phyloP scores from a whole-genome alignment of 345 rosid genomes.

The Acer saccharum region DNA sequence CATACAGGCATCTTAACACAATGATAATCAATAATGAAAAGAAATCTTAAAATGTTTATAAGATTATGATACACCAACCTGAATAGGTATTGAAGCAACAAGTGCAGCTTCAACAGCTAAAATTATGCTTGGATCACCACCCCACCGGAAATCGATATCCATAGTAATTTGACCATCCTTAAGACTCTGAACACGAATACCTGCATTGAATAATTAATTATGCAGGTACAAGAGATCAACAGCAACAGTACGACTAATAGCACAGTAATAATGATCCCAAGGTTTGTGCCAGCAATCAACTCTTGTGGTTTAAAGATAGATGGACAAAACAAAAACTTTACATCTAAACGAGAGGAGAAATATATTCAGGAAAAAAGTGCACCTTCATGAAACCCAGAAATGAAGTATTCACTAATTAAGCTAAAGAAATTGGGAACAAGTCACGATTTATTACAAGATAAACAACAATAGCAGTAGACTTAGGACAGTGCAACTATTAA shows the following conservation, averaged over 20 bases:
- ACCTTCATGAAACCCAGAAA: not conserved
- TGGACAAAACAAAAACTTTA: not conserved
- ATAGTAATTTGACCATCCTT: conserved; percentile 93
- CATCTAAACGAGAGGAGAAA: not conserved
- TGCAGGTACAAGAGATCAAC: conserved; percentile 7
- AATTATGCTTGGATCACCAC: conserved; percentile 97
- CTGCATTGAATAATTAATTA: conserved; percentile 47
- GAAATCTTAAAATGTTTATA: not conserved
- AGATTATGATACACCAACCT: conserved; percentile 51
- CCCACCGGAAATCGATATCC: conserved; percentile 99
- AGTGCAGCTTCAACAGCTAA: conserved; percentile 91
- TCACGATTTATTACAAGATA: not conserved
- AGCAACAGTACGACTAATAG: not conserved
- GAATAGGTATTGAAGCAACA: conserved; percentile 98
- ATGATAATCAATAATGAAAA: not conserved
- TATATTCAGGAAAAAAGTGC: not conserved
- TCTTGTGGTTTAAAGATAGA: not conserved
- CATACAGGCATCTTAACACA: not conserved
- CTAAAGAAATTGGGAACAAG: not conserved
- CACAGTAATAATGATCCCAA: not conserved
- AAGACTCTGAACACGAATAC: conserved; percentile 96
- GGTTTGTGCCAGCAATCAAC: not conserved
- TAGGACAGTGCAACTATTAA: not conserved
- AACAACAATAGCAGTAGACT: not conserved
- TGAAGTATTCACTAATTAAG: not conserved